Evolutionary conservation across 1,284 basidiomycete genomes (phyloP), one percentile per base, ranked within the genome.

Genomic region (Phylloporus gajari): DNA sequence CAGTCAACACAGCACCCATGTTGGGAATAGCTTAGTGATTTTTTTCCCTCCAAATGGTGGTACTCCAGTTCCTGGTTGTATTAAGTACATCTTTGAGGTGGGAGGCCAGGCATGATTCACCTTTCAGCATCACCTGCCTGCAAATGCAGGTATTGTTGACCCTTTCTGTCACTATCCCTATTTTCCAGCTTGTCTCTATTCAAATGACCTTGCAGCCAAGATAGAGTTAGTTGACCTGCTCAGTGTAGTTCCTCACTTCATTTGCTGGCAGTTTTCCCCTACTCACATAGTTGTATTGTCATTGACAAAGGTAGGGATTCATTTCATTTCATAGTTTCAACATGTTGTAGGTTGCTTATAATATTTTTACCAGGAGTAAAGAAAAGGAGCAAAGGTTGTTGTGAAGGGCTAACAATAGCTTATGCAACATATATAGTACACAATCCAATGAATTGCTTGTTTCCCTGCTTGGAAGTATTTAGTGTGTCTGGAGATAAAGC

Each of bases 71-170:
- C 53, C 53, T 8, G 62, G 53, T 9, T 23, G 13, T 25, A 69
- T 69, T 51, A 59, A 69, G 42, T 48, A 69, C 11, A 69, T 69
- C 5, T 69, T 69, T 27, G 32, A 69, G 32, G 42, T 59, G 0
- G 30, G 40, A 11, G 63, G 46, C 11, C 27, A 17, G 5, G 35
- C 15, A 12, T 8, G 15, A 25, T 48, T 65, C 51, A 44, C 46
- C 5, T 7, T 53, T 5, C 51, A 15, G n/a, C 51, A 27, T 13
- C 51, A 53, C 13, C n/a, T 53, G 3, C 51, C 13, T n/a, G 51
- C 51, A 53, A 5, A 53, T 7, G 0, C 13, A 5, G n/a, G 11
- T n/a, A n/a, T n/a, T 5, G 12, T 53, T 5, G n/a, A 53, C n/a
- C 51, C 51, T 27, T 53, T n/a, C 51, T 15, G 15, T 15, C n/a